Evolutionary conservation across 1,284 basidiomycete genomes (phyloP), one percentile per base, ranked within the genome.

Genomic region (Boletus sp.): DNA sequence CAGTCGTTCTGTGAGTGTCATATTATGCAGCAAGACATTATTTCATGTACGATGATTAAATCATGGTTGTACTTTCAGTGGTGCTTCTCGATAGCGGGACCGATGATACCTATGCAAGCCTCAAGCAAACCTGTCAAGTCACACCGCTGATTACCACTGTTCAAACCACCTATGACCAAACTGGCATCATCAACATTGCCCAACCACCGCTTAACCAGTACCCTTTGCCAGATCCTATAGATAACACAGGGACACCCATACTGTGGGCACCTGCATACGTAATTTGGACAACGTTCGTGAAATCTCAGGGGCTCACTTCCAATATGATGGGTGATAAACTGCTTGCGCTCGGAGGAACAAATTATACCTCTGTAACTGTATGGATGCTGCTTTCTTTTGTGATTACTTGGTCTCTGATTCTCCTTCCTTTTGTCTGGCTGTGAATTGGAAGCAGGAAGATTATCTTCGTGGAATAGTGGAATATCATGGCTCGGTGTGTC

Each of bases 1-100:
- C 52, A 54, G 10, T 54, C 52, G 23, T 54, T 54, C 31, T 23
- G 52, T 54, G 30, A 46, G 52, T 46, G 16, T 10, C 31, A 27
- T 33, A 54, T 6, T 11, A 14, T 43, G 23, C 16, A 19, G 44
- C 8, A 28, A 10, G 19, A 21, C 27, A 28, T 28, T 9, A 30
- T 10, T 8, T 21, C 5, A 8, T 11, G 13, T 33, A 17, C 5
- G 21, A 27, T n/a, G 25, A 30, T 37, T 33, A 19, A 44, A 27
- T 13, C 11, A 17, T 30, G 47, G 27, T 6, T 17, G 16, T 7
- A 14, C 19, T 40, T 6, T n/a, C 25, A 54, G 52, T 54, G 23
- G 23, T 54, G 3, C 52, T 53, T 27, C 28, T 46, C 13, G n/a
- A 23, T 33, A 11, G 19, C 27, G 10, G 16, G 23, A 9, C 33